Percentiles rank a stretch among this genome's conserved stretches.
These are phyloP conservation scores for Pythium utonaiense DNA, from an alignment of 352 stramenopile species.

Conservation along the genomic window DNA sequence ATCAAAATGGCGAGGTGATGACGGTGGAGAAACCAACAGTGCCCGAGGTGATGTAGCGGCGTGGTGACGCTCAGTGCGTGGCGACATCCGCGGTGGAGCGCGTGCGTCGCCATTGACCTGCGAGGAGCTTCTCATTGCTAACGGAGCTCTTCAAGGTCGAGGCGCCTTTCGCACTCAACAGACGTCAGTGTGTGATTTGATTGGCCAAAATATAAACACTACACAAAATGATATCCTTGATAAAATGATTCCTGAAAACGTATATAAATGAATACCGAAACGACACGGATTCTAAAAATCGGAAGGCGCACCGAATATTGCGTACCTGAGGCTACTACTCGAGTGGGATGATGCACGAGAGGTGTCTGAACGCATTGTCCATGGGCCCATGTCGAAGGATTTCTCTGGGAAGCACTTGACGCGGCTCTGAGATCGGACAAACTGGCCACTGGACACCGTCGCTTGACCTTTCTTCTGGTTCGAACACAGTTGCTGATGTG, in stretches of 20 bases:
- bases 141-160: not conserved
- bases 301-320: not conserved
- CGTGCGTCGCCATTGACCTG: not conserved
- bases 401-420: not conserved
- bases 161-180: not conserved
- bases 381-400: not conserved
- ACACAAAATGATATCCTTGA: not conserved
- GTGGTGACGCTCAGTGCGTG: constrained; percentile 2
- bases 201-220: not conserved
- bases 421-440: not conserved
- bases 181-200: not conserved
- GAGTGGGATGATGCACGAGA: not conserved
- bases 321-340: not conserved
- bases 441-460: not conserved
- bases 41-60: not conserved
- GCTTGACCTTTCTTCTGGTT: constrained; percentile 1
- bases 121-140: not conserved
- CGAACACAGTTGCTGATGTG: not conserved
- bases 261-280: constrained; percentile 9
- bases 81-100: not conserved
- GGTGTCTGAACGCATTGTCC: not conserved
- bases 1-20: constrained; percentile 17
- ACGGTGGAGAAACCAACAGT: not conserved
- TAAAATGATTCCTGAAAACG: too few relatives aligned
- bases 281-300: too few relatives aligned